Base-by-base conservation (phyloP, 2,329 filamentous ascomycete genomes). In the Botrytis elliptica region DNA sequence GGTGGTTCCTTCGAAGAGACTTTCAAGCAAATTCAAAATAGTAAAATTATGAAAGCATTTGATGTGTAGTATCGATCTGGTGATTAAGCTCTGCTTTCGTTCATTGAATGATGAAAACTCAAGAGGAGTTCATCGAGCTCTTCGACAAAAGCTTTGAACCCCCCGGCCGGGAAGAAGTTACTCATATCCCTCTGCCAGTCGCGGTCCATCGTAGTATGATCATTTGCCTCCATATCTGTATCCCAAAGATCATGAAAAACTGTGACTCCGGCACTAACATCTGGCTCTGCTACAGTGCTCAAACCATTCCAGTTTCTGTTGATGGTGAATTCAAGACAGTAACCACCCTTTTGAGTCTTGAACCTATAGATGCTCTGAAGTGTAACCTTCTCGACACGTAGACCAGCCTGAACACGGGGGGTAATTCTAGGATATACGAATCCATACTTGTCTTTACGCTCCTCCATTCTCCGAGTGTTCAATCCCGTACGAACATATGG, bases 211-310 rank as follows among this genome's bases (percentile, higher is more conserved):
- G 73, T 76, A 3, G 74, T 77, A 10, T 74, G 44, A 55, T 78
- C 76, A 55, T 79, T 75, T n/a, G 76, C 77, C 59, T 76, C 74
- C 77, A 79, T 80, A 38, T 78, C 46, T 33, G 36, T 59, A 36
- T 81, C 79, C 81, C 81, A 82, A 14, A 74, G 65, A 4, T 73
- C 77, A 70, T 79, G 76, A 57, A 77, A 80, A 75, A 81, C 77
- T 1, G 79, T 76, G 10, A 81, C 75, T 57, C 77, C 75, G 18
- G 77, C 76, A 59, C 72, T 71, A 29, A 79, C 70, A 5, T 69
- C 57, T n/a, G 79, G 79, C 7, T 77, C 76, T 25, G n/a, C 12
- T n/a, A 12, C 57, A 14, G 78, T 79, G n/a, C 75, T 70, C 6
- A 57, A 20, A 10, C 75, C 75, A 10, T 72, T n/a, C 80, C 79